These are phyloP conservation scores for Zalerion maritima DNA, from an alignment of 495 filamentous ascomycete genomes.

Conservation along the genomic window DNA sequence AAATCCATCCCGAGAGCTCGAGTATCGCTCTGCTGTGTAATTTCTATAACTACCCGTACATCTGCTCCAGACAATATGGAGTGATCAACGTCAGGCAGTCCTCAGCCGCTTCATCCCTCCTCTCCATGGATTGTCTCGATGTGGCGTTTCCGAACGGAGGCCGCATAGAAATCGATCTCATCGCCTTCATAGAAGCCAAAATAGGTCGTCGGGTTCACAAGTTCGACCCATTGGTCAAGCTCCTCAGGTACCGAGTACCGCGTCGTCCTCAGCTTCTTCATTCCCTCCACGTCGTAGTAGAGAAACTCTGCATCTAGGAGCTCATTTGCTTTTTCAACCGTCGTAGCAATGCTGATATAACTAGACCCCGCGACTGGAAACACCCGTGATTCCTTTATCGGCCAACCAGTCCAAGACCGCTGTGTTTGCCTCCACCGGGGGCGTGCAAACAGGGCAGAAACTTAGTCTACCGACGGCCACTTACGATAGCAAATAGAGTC, in stretches of 20 bases:
- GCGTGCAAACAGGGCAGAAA: slow-evolving; percentile 38
- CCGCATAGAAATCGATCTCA: no score
- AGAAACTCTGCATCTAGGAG: slow-evolving; percentile 35
- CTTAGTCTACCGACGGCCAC: slow-evolving; percentile 35
- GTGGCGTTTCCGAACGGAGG: no score
- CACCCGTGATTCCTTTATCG: slow-evolving; percentile 29
- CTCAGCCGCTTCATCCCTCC: slow-evolving; percentile 12
- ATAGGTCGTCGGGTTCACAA: slow-evolving; percentile 45
- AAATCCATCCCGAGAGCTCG: slow-evolving; percentile 39
- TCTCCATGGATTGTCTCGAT: no score
- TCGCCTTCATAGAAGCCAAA: no score
- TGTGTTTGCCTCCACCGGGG: slow-evolving; percentile 26
- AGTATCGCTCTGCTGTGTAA: slow-evolving; percentile 30
- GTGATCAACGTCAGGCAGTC: slow-evolving; percentile 39
- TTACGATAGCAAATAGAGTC: slow-evolving; percentile 39
- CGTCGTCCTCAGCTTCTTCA: slow-evolving; percentile 36
- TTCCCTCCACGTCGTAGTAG: slow-evolving; percentile 19
- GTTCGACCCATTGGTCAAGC: slow-evolving; percentile 34
- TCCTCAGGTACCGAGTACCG: slow-evolving; percentile 48
- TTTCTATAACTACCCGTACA: slow-evolving; percentile 44
- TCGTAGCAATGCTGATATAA: slow-evolving; percentile 34
- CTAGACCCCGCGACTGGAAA: slow-evolving; percentile 26
- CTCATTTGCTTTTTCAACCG: slow-evolving; percentile 27
- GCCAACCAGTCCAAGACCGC: slow-evolving; percentile 35
- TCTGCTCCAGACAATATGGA: slow-evolving; percentile 41